Evolutionary conservation across 176 grass and related monocot genomes (phyloP).

Genomic region (Bothriochloa decipiens): DNA sequence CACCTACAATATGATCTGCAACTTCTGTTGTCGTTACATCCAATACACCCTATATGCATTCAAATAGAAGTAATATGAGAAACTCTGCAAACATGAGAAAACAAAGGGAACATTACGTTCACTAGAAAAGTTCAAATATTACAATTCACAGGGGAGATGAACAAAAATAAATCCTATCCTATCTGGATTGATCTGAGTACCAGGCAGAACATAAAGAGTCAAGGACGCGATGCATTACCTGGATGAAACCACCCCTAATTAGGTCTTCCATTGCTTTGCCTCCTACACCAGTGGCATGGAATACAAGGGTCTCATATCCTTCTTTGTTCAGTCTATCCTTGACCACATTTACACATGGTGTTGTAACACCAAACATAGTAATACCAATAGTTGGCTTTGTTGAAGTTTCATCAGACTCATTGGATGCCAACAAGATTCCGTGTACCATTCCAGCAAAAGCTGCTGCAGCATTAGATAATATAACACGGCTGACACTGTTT

Average conservation of each 20-base stretch:
- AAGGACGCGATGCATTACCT: constrained; percentile 50
- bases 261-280: constrained; percentile 99
- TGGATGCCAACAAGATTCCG: constrained; percentile 52
- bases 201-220: constrained; percentile 15
- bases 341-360: constrained; percentile 74
- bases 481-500: constrained; percentile 73
- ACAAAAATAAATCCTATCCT: not conserved
- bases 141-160: not conserved
- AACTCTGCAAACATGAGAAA: constrained; percentile 12
- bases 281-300: constrained; percentile 94
- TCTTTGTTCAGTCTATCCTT: constrained; percentile 75
- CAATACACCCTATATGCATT: constrained; percentile 67
- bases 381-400: constrained; percentile 74
- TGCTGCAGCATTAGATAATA: constrained; percentile 81
- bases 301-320: constrained; percentile 90
- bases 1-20: constrained; percentile 89
- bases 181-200: constrained; percentile 4
- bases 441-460: constrained; percentile 82
- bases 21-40: constrained; percentile 98
- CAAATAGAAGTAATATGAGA: constrained; percentile 42
- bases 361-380: constrained; percentile 96
- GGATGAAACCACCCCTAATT: constrained; percentile 75
- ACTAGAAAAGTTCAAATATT: constrained; percentile 31
- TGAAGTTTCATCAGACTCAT: constrained; percentile 54
- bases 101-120: not conserved